Conservation (phyloP, 257 asterid genomes). For the Jasminum sambac region DNA sequence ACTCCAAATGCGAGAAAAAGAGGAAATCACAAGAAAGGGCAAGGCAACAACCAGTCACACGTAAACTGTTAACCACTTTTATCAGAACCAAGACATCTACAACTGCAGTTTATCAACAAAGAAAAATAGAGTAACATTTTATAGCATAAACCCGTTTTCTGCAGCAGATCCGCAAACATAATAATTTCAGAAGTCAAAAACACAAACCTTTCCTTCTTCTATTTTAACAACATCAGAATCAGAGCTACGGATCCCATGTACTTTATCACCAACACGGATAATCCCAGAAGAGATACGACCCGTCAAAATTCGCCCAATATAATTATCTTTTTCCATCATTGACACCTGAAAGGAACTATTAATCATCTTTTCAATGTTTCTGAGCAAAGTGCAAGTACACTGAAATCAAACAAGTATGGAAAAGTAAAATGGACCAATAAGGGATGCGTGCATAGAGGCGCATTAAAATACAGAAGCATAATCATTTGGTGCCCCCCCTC, state of each 20-base stretch:
- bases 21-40: background rate
- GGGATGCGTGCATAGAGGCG: conserved; percentile 3
- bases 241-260: conserved; percentile 74
- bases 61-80: background rate
- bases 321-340: conserved; percentile 97
- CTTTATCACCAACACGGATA: conserved; percentile 84
- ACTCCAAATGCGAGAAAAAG: background rate
- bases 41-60: background rate
- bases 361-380: conserved; percentile 44
- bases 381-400: conserved; percentile 26
- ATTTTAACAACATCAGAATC: conserved; percentile 75
- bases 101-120: background rate
- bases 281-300: conserved; percentile 89
- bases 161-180: background rate
- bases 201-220: conserved; percentile 95
- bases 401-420: conserved; percentile 18
- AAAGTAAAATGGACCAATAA: conserved; percentile 13
- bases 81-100: background rate
- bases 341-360: conserved; percentile 88
- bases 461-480: conserved; percentile 11
- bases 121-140: background rate
- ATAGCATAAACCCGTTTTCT: background rate
- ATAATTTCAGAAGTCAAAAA: conserved; percentile 10
- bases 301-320: conserved; percentile 90
- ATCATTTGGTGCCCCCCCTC: background rate